phyloP scores from a whole-genome alignment of 2,329 filamentous ascomycete genomes.

The Dichotomopilus funicola region DNA sequence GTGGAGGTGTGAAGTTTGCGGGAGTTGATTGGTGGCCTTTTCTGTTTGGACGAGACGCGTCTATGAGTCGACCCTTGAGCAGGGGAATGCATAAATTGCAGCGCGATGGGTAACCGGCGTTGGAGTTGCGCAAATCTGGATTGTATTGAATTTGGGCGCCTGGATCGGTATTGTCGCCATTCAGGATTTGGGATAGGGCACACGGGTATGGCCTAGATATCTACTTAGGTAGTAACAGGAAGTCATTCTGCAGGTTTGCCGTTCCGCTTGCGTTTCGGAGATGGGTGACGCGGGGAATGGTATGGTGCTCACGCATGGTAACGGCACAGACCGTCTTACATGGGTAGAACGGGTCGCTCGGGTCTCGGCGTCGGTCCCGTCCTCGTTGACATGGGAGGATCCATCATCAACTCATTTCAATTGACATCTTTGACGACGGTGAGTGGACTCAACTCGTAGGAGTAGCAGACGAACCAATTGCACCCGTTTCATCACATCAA shows the following conservation, averaged over 20 bases:
- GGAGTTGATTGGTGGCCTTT: not conserved
- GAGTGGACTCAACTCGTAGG: too few relatives aligned
- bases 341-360: too few relatives aligned
- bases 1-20: not conserved
- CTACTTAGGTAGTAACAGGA: constrained; percentile 10
- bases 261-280: not conserved
- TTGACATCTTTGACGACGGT: too few relatives aligned
- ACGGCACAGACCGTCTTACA: too few relatives aligned
- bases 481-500: too few relatives aligned
- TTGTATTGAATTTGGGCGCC: constrained; percentile 21
- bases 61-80: constrained; percentile 6
- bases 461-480: too few relatives aligned
- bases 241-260: not conserved
- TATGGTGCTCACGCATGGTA: too few relatives aligned
- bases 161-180: constrained; percentile 15
- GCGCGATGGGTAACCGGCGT: constrained; percentile 19
- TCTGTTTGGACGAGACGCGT: constrained; percentile 13
- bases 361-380: too few relatives aligned
- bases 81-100: constrained; percentile 20
- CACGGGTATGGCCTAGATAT: not conserved
- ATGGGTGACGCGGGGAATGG: not conserved
- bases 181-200: constrained; percentile 18
- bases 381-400: too few relatives aligned
- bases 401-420: too few relatives aligned
- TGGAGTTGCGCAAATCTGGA: constrained; percentile 22